Percentiles rank a stretch among this genome's conserved stretches.
Evolutionary conservation across 2,329 filamentous ascomycete genomes (phyloP).

Genomic region (Paraconiothyrium brasiliense): DNA sequence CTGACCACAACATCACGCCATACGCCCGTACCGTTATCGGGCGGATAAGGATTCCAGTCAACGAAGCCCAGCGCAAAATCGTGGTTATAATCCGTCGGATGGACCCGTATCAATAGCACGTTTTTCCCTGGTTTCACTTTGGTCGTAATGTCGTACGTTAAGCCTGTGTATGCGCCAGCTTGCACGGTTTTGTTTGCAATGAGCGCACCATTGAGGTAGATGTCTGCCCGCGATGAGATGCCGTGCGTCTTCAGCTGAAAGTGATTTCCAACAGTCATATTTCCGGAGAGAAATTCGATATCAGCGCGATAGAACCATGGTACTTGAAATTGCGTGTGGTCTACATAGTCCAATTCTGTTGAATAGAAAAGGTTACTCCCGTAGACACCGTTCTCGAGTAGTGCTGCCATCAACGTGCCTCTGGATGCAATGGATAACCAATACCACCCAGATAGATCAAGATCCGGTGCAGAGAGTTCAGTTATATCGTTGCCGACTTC

Average conservation of each 20-base stretch:
- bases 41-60: slow-evolving; percentile 70
- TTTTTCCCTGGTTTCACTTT: slow-evolving; percentile 55
- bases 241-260: slow-evolving; percentile 67
- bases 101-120: slow-evolving; percentile 62
- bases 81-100: slow-evolving; percentile 67
- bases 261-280: slow-evolving; percentile 46
- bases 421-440: slow-evolving; percentile 54
- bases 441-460: slow-evolving; percentile 63
- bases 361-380: slow-evolving; percentile 67
- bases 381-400: slow-evolving; percentile 63
- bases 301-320: slow-evolving; percentile 70
- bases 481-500: slow-evolving; percentile 22
- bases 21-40: slow-evolving; percentile 70
- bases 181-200: slow-evolving; percentile 61
- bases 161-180: slow-evolving; percentile 66
- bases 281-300: slow-evolving; percentile 49
- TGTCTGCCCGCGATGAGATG: slow-evolving; percentile 68
- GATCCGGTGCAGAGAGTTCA: slow-evolving; percentile 26
- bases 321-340: slow-evolving; percentile 59
- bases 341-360: slow-evolving; percentile 57
- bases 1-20: slow-evolving; percentile 68
- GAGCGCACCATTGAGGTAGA: slow-evolving; percentile 66
- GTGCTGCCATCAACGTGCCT: slow-evolving; percentile 66
- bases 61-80: slow-evolving; percentile 69
- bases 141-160: slow-evolving; percentile 64